Evolutionary conservation across 2,329 filamentous ascomycete species (phyloP), one percentile per base, ranked within the genome.

Genomic region (Nannizziopsis barbatae): DNA sequence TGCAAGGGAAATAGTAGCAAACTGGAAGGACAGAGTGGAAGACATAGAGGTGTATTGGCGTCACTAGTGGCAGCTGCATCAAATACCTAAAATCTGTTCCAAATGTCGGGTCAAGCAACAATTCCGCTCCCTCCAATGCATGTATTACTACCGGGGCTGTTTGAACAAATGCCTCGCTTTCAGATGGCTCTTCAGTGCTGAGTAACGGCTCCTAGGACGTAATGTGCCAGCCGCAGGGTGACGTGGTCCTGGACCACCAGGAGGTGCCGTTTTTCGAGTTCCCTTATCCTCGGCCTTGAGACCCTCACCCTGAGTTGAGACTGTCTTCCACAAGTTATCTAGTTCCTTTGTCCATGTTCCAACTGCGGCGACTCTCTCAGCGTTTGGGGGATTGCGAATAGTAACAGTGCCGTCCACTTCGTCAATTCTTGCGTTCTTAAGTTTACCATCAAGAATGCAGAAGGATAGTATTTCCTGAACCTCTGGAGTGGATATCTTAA

Each of bases 391-490:
- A 50, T 80, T 84, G 52, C 83, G 80, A 52, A 95, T 86, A 66
- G 88, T 80, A 17, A 98, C 81, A 0, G 81, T 85, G 41, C 90
- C 88, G 50, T 79, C 76, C 66, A 88, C 81, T 69, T 96, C 86
- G 67, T 98, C 85, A 60, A 98, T 90, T 65, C 83, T 84, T 53
- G 87, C 92, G 44, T 81, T 75, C 11, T 35, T 42, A 56, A 98
- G 81, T 64, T 88, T 86, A 60, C 85, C 83, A 63, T 95, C 87
- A 52, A 95, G 78, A 55, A 98, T 96, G 46, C 96, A 74, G 68
- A 89, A 95, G 42, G 88, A 84, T n/a, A 96, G 71, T 53, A 98
- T 96, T 59, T 98, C 92, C 68, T 93, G 84, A 2, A 95, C 88
- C 67, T 98, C 92, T 11, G 78, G 71, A 41, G 87, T 77, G 22